Evolutionary conservation across 805 yeast genomes (phyloP), one percentile per base, ranked within the genome.

Genomic region (Sporopachydermia quercuum): DNA sequence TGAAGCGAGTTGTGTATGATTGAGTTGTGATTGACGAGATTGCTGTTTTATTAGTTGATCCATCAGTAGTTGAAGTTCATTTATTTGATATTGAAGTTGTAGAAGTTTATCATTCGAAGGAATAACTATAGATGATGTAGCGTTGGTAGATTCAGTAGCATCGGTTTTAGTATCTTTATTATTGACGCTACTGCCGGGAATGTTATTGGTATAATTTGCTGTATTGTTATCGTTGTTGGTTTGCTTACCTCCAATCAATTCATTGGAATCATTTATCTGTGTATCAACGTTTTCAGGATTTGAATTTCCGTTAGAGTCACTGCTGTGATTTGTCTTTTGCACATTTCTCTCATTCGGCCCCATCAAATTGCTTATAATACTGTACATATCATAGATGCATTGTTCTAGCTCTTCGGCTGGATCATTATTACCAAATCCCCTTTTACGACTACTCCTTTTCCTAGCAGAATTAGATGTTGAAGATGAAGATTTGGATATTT

Each of bases 61-160:
- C 3, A 45, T 19, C 34, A 45, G 36, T 19, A 36, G 39, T 34
- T 45, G 45, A 19, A 44, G 42, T 18, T 45, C 46, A n/a, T 41
- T 37, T 5, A 44, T 19, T 18, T 33, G 44, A 30, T 42, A 41
- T n/a, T 36, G 15, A 8, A 45, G 33, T 18, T 45, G 48, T 5
- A 39, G 40, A 34, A 34, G 37, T 13, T 41, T 36, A 38, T 45
- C 41, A 17, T 38, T 37, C 33, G 40, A 36, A 4, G 36, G 38
- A 15, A 40, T 39, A 13, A 41, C 18, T 34, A 37, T 41, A 14
- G 27, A 35, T 14, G 42, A 16, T 36, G 35, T n/a, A 3, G 44
- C 42, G 6, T 17, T 16, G 15, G 15, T 14, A 18, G 35, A 19
- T 15, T 34, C 40, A n/a, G n/a, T n/a, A n/a, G n/a, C n/a, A n/a